These are phyloP conservation scores for Ophiostoma montium DNA, from an alignment of 2,329 filamentous ascomycete species.

Conservation along the genomic window DNA sequence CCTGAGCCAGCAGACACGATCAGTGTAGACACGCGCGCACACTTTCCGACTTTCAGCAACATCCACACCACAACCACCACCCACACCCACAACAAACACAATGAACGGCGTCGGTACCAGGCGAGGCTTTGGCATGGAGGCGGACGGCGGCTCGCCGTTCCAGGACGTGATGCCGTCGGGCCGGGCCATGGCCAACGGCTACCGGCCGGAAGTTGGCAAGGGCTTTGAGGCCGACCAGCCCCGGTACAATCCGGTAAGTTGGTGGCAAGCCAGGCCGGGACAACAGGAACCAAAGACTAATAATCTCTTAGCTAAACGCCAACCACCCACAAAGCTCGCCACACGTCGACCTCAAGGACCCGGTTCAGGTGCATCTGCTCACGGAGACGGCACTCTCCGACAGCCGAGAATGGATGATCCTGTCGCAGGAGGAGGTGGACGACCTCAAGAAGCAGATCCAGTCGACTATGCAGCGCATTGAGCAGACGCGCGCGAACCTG, in stretches of 20 bases:
- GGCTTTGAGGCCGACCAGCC: slow-evolving; percentile 39
- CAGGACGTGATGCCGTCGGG: slow-evolving; percentile 25
- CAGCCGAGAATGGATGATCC: slow-evolving; percentile 68
- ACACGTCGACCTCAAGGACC: slow-evolving; percentile 50
- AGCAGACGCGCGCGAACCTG: slow-evolving; percentile 68
- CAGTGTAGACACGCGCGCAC: not conserved
- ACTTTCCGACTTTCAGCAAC: no score
- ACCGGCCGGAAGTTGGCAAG: slow-evolving; percentile 39
- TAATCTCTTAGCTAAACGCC: slow-evolving; percentile 37
- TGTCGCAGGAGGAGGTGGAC: slow-evolving; percentile 87
- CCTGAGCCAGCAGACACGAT: no score
- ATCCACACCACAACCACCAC: no score
- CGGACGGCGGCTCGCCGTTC: slow-evolving; percentile 19
- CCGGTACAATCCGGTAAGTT: slow-evolving; percentile 39
- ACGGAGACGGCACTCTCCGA: slow-evolving; percentile 88
- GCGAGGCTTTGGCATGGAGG: slow-evolving; percentile 24
- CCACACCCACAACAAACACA: slow-evolving; percentile 3
- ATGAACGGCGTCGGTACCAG: slow-evolving; percentile 27
- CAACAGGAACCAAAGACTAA: no score
- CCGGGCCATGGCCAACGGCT: slow-evolving; percentile 43
- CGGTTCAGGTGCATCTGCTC: slow-evolving; percentile 76
- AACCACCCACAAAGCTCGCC: slow-evolving; percentile 39
- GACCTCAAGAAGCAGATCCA: slow-evolving; percentile 76
- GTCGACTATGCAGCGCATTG: slow-evolving; percentile 59
- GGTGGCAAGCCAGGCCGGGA: no score